Percentiles rank a stretch among this genome's conserved stretches.
Conservation (phyloP, 2,329 filamentous ascomycete genomes). For the Didymella segeticola region DNA sequence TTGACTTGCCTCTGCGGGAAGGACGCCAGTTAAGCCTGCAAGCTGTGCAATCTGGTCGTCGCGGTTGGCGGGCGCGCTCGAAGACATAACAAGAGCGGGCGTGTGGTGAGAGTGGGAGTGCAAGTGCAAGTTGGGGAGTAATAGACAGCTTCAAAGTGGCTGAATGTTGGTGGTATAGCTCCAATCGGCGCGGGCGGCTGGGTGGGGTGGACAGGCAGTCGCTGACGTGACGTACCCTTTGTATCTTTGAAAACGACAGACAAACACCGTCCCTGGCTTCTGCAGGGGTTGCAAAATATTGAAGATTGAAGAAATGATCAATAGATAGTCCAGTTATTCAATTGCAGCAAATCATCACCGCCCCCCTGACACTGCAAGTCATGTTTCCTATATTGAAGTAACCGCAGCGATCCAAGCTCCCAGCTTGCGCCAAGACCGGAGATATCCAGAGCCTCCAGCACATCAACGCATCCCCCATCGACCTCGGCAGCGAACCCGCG, state of each 20-base stretch:
- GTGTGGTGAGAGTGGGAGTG: background rate
- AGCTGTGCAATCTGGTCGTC: conserved; percentile 48
- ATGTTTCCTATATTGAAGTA: background rate
- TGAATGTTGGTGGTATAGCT: conserved; percentile 13
- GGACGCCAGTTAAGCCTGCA: conserved; percentile 43
- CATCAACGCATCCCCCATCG: background rate
- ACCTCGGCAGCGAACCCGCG: conserved; percentile 6
- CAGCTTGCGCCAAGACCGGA: conserved; percentile 12
- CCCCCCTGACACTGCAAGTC: too few relatives aligned
- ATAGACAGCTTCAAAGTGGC: background rate
- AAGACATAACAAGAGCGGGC: conserved; percentile 37
- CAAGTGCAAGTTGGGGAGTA: background rate
- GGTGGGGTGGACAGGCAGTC: conserved; percentile 21
- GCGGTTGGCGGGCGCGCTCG: conserved; percentile 34
- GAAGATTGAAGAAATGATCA: too few relatives aligned
- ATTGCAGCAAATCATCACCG: too few relatives aligned
- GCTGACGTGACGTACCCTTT: conserved; percentile 26
- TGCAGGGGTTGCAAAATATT: background rate
- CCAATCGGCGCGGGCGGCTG: conserved; percentile 19
- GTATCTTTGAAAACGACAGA: conserved; percentile 8
- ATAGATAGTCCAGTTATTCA: too few relatives aligned
- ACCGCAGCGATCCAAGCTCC: conserved; percentile 7
- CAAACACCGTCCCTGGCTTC: background rate
- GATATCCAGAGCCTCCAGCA: conserved; percentile 27
- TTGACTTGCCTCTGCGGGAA: conserved; percentile 43